A percentile compares a stretch with the other conserved stretches of the same genome.
phyloP scores from a whole-genome alignment of 2,329 filamentous ascomycete species.

The Corynespora cassiicola region DNA sequence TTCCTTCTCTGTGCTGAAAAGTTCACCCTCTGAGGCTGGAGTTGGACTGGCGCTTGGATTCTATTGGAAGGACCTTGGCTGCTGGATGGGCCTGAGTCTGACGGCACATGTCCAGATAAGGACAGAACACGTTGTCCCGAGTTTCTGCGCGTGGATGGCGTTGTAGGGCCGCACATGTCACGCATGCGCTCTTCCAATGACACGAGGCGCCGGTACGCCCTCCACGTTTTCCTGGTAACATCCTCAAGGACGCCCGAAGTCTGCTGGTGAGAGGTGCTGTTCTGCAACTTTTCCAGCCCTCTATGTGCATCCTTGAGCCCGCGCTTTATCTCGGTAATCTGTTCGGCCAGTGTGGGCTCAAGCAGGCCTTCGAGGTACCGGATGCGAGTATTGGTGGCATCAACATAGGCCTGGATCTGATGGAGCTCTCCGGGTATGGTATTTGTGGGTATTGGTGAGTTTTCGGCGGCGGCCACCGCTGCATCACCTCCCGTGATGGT shows the following conservation, averaged over 20 bases:
- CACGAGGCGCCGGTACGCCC: slow-evolving; percentile 23
- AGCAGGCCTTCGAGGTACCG: slow-evolving; percentile 21
- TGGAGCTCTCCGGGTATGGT: slow-evolving; percentile 11
- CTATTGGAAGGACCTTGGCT: too few relatives aligned
- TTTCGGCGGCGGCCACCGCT: too few relatives aligned
- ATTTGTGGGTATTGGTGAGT: slow-evolving; percentile 3
- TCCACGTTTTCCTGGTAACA: slow-evolving; percentile 25
- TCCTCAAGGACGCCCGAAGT: slow-evolving; percentile 8
- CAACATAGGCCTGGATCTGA: slow-evolving; percentile 13
- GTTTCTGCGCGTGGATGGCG: background rate
- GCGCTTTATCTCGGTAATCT: slow-evolving; percentile 27
- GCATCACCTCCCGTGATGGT: too few relatives aligned
- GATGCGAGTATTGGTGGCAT: slow-evolving; percentile 18
- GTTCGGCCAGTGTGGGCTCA: slow-evolving; percentile 14
- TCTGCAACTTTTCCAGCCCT: slow-evolving; percentile 26
- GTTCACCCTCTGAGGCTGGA: too few relatives aligned
- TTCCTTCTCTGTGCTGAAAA: too few relatives aligned
- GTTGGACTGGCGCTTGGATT: too few relatives aligned
- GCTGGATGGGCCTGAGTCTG: too few relatives aligned
- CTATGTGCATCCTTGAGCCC: slow-evolving; percentile 24
- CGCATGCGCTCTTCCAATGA: slow-evolving; percentile 22
- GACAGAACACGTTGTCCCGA: background rate
- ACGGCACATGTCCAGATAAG: background rate
- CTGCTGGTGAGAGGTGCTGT: slow-evolving; percentile 1
- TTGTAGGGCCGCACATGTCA: too few relatives aligned